A percentile compares a stretch with the other conserved stretches of the same genome.
Conservation (phyloP, 2,329 filamentous ascomycete species). For the Xylariomycetidae sp. region DNA sequence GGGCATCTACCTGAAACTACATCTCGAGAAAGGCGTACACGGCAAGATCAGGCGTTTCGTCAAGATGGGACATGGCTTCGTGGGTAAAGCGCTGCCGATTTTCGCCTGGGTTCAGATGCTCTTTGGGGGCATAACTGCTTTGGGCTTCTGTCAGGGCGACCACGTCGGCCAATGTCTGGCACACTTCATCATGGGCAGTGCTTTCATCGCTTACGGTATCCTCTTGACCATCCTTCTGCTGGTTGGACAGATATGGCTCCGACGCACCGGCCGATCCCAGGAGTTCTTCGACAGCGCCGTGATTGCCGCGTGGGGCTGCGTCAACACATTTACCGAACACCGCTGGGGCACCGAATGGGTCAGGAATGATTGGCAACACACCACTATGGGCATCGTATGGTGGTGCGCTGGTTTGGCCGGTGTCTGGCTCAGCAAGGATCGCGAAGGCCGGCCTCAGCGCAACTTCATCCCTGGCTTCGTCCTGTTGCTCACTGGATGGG, state of each 20-base stretch:
- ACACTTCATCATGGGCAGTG: slow-evolving; percentile 98
- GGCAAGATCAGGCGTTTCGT: slow-evolving; percentile 70
- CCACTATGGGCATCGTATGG: slow-evolving; percentile 99
- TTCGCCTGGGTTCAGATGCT: slow-evolving; percentile 91
- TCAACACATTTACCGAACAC: slow-evolving; percentile 98
- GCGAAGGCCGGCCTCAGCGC: slow-evolving; percentile 79
- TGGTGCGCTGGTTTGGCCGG: slow-evolving; percentile 91
- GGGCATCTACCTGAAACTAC: slow-evolving; percentile 83
- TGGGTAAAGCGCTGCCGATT: slow-evolving; percentile 85
- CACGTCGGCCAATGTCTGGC: slow-evolving; percentile 89
- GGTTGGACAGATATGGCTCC: slow-evolving; percentile 84
- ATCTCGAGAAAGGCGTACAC: slow-evolving; percentile 80
- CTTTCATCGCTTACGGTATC: slow-evolving; percentile 92
- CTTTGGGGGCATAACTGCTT: slow-evolving; percentile 86
- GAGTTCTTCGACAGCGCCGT: slow-evolving; percentile 94
- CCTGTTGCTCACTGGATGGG: slow-evolving; percentile 88
- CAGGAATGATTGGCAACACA: slow-evolving; percentile 93
- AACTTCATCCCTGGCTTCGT: slow-evolving; percentile 93
- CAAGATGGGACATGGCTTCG: slow-evolving; percentile 69
- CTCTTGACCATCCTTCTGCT: slow-evolving; percentile 80
- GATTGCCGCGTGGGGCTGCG: slow-evolving; percentile 91
- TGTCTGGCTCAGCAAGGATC: slow-evolving; percentile 83
- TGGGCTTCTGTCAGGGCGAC: slow-evolving; percentile 90
- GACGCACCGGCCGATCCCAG: slow-evolving; percentile 77
- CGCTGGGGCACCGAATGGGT: slow-evolving; percentile 88